A percentile compares a stretch with the other conserved stretches of the same genome.
Conservation (phyloP, 1,139 yeast species). For the Nakaseomyces kungkrabaensis region DNA sequence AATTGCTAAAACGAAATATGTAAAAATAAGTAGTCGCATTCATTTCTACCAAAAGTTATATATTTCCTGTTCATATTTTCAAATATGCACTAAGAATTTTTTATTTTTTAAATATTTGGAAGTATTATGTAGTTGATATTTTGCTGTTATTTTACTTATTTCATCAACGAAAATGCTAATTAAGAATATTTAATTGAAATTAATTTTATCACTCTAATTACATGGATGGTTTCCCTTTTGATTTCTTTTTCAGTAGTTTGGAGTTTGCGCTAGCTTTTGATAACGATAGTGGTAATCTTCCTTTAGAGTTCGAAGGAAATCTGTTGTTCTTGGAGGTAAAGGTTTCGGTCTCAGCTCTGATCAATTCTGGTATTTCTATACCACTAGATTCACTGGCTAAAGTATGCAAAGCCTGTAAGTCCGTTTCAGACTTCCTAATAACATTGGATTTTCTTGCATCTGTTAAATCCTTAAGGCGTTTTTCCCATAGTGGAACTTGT, state of each 20-base stretch:
- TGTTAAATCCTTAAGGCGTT: constrained; percentile 49
- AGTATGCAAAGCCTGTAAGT: constrained; percentile 12
- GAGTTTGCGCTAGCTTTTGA: background rate
- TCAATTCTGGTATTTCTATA: background rate
- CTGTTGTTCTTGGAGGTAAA: background rate
- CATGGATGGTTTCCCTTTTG: background rate
- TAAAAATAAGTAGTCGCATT: background rate
- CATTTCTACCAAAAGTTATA: too few species aligned
- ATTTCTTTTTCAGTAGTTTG: background rate
- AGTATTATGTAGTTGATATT: too few species aligned
- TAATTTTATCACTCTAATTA: background rate
- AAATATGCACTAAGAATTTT: too few species aligned
- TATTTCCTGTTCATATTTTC: background rate
- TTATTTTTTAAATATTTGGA: too few species aligned
- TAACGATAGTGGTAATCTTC: background rate
- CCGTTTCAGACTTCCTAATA: constrained; percentile 25
- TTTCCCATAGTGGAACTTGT: constrained; percentile 56
- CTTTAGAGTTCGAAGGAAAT: background rate
- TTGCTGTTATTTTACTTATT: too few species aligned
- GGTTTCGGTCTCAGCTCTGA: constrained; percentile 1
- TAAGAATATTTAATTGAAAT: background rate
- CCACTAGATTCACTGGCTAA: background rate
- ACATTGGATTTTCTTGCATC: constrained; percentile 34
- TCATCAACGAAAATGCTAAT: background rate
- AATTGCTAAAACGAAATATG: background rate